phyloP scores from a whole-genome alignment of 2,329 filamentous ascomycete species.

The Samsoniella hepiali region DNA sequence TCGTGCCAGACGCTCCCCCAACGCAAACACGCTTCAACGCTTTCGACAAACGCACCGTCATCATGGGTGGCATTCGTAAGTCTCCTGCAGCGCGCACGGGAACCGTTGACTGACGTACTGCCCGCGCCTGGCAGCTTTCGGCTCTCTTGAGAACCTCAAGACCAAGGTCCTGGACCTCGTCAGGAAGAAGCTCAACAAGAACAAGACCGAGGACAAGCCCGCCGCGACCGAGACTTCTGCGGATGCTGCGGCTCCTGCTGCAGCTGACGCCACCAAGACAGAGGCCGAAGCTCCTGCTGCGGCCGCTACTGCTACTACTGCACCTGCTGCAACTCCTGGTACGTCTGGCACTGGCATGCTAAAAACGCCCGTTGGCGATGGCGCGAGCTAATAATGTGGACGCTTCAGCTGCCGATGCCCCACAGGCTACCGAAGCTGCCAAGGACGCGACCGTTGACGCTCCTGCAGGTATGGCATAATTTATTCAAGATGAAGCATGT shows the following conservation, averaged over 20 bases:
- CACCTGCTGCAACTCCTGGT: conserved; percentile 22
- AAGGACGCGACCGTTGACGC: conserved; percentile 22
- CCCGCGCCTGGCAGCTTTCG: conserved; percentile 37
- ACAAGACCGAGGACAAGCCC: conserved; percentile 26
- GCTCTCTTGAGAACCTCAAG: conserved; percentile 54
- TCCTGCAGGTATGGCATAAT: conserved; percentile 15
- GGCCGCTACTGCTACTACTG: conserved; percentile 26
- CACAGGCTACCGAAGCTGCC: conserved; percentile 26
- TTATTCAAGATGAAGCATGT: not conserved
- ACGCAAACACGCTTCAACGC: conserved; percentile 16
- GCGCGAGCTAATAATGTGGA: conserved; percentile 16
- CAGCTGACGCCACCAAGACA: conserved; percentile 11
- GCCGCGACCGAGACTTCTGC: conserved; percentile 20
- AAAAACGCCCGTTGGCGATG: not conserved
- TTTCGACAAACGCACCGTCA: conserved; percentile 24
- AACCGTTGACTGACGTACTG: not conserved
- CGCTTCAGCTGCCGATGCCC: conserved; percentile 21
- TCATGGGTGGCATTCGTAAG: conserved; percentile 54
- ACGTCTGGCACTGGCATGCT: not conserved
- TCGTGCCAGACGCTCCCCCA: conserved; percentile 19
- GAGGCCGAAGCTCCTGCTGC: conserved; percentile 21
- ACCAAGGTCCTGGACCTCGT: conserved; percentile 53
- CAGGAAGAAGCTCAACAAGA: conserved; percentile 45
- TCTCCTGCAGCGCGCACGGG: conserved; percentile 21
- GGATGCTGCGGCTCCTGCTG: conserved; percentile 23